Conservation (phyloP, 2,329 filamentous ascomycete genomes). For the Pseudopithomyces maydicus region DNA sequence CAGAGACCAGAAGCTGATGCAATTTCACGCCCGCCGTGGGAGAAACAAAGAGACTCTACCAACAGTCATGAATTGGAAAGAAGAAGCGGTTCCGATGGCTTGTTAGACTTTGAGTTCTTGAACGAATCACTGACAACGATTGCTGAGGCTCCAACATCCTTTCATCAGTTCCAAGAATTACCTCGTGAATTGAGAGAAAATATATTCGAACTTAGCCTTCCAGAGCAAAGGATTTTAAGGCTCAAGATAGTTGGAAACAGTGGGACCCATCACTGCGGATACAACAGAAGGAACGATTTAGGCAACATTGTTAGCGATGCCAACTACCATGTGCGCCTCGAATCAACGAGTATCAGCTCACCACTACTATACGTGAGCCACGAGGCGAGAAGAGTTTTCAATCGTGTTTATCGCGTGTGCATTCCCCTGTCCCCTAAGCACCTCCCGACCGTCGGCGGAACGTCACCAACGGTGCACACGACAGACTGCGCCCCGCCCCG, state of each 20-base stretch:
- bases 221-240: conserved; percentile 1
- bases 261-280: not conserved
- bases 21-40: not conserved
- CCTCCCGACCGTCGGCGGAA: not conserved
- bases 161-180: conserved; percentile 2
- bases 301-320: conserved; percentile 12
- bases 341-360: conserved; percentile 6
- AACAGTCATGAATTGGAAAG: not conserved
- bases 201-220: conserved; percentile 1
- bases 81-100: too few species aligned
- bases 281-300: conserved; percentile 10
- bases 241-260: not conserved
- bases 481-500: not conserved
- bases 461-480: not conserved
- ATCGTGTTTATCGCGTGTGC: conserved; percentile 10
- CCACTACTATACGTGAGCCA: conserved; percentile 10
- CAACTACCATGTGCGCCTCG: conserved; percentile 8
- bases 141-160: not conserved
- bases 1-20: not conserved
- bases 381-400: conserved; percentile 10
- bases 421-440: conserved; percentile 1
- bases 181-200: not conserved
- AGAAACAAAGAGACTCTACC: not conserved
- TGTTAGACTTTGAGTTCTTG: conserved; percentile 5
- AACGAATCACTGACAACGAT: not conserved